phyloP scores from a whole-genome alignment of 805 yeast genomes.

The Teunomyces pallodes region DNA sequence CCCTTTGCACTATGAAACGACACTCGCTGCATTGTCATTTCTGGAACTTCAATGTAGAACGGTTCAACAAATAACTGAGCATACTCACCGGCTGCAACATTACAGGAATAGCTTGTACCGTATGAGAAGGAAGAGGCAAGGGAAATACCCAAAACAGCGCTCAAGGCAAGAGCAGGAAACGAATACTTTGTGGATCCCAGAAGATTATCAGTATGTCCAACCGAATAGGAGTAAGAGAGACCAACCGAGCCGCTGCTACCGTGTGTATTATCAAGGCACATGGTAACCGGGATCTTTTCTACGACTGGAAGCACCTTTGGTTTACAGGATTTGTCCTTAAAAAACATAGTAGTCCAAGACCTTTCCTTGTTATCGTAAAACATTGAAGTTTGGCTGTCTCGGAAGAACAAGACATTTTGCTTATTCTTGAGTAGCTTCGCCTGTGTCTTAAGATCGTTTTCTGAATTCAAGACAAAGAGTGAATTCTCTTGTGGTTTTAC shows the following conservation, averaged over 20 bases:
- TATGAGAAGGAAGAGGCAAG: neutral
- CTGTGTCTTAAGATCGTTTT: neutral
- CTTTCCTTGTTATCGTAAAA: neutral
- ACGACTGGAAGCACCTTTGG: neutral
- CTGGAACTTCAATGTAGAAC: slow-evolving; percentile 2
- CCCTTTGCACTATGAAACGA: neutral
- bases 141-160: neutral
- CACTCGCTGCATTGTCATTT: neutral
- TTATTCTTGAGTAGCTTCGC: neutral
- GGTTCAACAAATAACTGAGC: slow-evolving; percentile 4
- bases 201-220: neutral
- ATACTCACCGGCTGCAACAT: neutral
- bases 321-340: neutral
- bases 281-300: neutral
- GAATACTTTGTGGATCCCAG: neutral
- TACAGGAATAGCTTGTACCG: neutral
- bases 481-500: neutral
- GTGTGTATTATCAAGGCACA: slow-evolving; percentile 1
- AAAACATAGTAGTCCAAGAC: neutral
- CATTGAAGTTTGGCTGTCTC: neutral
- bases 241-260: slow-evolving; percentile 3
- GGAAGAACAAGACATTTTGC: neutral
- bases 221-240: neutral
- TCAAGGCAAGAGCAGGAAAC: neutral
- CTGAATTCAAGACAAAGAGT: neutral